Conservation (phyloP, 805 yeast species). For the Metschnikowia hibisci region DNA sequence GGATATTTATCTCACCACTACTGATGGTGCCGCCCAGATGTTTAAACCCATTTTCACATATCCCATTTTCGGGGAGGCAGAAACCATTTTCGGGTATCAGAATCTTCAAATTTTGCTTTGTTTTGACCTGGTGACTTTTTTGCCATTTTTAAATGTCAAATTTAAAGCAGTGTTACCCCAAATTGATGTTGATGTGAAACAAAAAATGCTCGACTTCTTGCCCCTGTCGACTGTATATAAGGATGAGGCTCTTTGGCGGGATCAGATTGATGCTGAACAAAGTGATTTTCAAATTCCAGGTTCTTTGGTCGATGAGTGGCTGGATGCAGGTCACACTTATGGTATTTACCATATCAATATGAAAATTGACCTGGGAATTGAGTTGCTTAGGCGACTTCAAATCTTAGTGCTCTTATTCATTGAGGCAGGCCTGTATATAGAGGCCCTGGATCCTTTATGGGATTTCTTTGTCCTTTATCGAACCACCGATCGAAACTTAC, state of each 20-base stretch:
- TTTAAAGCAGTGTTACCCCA: constrained; percentile 51
- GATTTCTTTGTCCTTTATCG: constrained; percentile 58
- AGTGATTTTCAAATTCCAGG: constrained; percentile 43
- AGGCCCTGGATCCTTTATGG: constrained; percentile 74
- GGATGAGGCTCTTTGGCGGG: constrained; percentile 69
- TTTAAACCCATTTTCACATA: constrained; percentile 84
- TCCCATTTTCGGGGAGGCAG: constrained; percentile 90
- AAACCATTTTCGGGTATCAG: constrained; percentile 80
- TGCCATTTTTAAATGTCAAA: constrained; percentile 65
- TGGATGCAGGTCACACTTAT: constrained; percentile 38
- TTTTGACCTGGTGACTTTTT: constrained; percentile 70
- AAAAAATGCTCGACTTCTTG: constrained; percentile 51
- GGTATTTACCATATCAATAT: constrained; percentile 51
- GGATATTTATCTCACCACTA: constrained; percentile 52
- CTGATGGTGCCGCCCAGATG: constrained; percentile 49
- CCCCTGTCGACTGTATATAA: constrained; percentile 59
- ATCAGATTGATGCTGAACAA: constrained; percentile 47
- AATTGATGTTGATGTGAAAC: constrained; percentile 57
- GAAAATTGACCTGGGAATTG: constrained; percentile 38
- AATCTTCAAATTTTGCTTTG: constrained; percentile 60
- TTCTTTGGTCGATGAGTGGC: constrained; percentile 23
- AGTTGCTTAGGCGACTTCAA: constrained; percentile 67
- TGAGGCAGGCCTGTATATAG: constrained; percentile 92
- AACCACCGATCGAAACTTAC: constrained; percentile 19
- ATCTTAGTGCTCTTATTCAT: constrained; percentile 79